These are phyloP conservation scores for Novymonas esmeraldas DNA, from an alignment of 208 protist genomes.

Conservation along the genomic window DNA sequence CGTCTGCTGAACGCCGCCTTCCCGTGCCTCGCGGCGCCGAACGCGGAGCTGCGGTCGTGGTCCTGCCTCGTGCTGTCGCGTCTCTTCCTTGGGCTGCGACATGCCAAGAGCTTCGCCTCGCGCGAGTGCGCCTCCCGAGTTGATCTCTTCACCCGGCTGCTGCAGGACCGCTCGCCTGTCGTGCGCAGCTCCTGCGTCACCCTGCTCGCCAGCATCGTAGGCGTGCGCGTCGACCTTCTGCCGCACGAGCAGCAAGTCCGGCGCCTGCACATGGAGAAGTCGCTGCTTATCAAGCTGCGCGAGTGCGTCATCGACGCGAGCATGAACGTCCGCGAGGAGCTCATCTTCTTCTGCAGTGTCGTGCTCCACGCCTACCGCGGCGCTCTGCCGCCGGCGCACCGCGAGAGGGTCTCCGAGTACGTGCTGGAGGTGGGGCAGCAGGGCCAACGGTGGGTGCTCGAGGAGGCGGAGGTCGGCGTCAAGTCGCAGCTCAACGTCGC, in stretches of 20 bases:
- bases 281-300: conserved; percentile 79
- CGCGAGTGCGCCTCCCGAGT: conserved; percentile 75
- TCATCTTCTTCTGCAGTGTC: conserved; percentile 82
- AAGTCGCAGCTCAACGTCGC: conserved; percentile 76
- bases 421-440: conserved; percentile 47
- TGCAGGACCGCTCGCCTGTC: conserved; percentile 84
- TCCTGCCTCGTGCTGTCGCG: conserved; percentile 77
- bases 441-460: conserved; percentile 50
- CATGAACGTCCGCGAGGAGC: conserved; percentile 85
- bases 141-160: conserved; percentile 71
- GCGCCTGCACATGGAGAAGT: conserved; percentile 87
- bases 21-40: conserved; percentile 55
- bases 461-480: conserved; percentile 78
- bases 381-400: conserved; percentile 25
- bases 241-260: conserved; percentile 65
- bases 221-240: conserved; percentile 60
- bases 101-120: conserved; percentile 81
- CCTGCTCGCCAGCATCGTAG: conserved; percentile 78
- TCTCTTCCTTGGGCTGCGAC: conserved; percentile 68
- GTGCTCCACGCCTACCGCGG: conserved; percentile 74
- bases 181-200: conserved; percentile 90
- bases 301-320: conserved; percentile 83
- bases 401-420: conserved; percentile 54
- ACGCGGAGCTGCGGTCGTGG: conserved; percentile 85
- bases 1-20: conserved; percentile 80